Evolutionary conservation across 2,329 filamentous ascomycete species (phyloP), one percentile per base, ranked within the genome.

Genomic region (Aspergillus awamori): DNA sequence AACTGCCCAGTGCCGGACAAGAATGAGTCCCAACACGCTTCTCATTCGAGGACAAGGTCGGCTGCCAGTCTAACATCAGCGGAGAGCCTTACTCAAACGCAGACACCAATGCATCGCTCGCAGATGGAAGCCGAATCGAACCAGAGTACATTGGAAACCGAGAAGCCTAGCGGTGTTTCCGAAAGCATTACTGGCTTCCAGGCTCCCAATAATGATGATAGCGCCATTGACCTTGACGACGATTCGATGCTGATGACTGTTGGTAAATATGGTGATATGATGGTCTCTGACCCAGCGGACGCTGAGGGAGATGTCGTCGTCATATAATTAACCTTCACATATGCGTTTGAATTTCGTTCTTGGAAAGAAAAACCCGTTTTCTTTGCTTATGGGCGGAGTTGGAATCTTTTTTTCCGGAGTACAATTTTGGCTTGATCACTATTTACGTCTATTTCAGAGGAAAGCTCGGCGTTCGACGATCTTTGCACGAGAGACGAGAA

Each of bases 151-250:
- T 60, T 55, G 36, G 67, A 71, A 36, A 79, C 65, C 80, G 77
- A 68, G 77, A 85, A 70, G 79, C 79, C 63, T 71, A 59, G 74
- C 3, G 74, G 80, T 49, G 81, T 82, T 24, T 70, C 80, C 60
- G 82, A 83, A 60, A 77, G 79, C 45, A 67, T 72, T 17, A 54
- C 69, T 8, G 66, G 59, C 26, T 73, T 77, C 53, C 72, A 74
- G 63, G 67, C 68, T 6, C 66, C 72, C 15, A 77, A 76, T 61
- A 77, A 89, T 63, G 89, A 92, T 66, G 90, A 92, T 66, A 92
- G 89, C 69, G 89, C 89, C 1, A 92, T 92, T 62, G 88, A 88
- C 30, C 88, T 92, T 68, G 79, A 79, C 47, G 76, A 79, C 28
- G 78, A 80, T 56, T 76, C 78, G 5, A 76, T 78, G 66, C 64